Percentiles rank a stretch among this genome's conserved stretches.
These are phyloP conservation scores for Rhizophagus clarus DNA, from an alignment of 192 early-diverging fungal species.

Conservation along the genomic window DNA sequence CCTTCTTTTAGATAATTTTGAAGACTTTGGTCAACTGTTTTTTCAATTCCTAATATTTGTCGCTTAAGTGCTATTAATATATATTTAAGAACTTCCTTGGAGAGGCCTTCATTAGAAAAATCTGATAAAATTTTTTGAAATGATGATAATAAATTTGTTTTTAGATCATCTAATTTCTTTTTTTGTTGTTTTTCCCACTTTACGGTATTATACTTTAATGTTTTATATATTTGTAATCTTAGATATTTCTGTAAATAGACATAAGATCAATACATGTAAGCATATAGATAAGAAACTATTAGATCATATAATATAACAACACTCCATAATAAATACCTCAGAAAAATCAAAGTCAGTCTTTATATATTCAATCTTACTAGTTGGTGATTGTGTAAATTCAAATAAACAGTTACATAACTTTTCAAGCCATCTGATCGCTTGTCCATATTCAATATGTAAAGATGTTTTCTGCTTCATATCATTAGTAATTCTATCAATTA, in stretches of 20 bases:
- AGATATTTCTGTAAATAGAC: neutral
- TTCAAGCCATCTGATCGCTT: neutral
- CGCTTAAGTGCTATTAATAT: neutral
- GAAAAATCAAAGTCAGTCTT: neutral
- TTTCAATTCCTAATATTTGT: neutral
- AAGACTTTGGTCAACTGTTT: neutral
- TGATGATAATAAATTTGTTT: neutral
- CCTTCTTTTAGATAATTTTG: neutral
- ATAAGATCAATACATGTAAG: too few species aligned
- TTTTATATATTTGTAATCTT: neutral
- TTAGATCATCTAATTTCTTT: neutral
- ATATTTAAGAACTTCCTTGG: neutral
- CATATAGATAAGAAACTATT: too few species aligned
- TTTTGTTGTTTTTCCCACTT: neutral
- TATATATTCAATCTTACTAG: neutral
- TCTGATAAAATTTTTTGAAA: neutral
- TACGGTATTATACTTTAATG: neutral
- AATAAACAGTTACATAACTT: neutral
- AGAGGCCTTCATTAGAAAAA: neutral
- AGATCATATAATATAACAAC: too few species aligned
- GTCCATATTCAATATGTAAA: neutral
- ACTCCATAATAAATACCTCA: neutral
- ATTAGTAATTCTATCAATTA: neutral
- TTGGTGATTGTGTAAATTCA: neutral
- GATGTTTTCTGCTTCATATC: neutral